Conservation (phyloP, 805 yeast genomes). For the Starmerella apis region DNA sequence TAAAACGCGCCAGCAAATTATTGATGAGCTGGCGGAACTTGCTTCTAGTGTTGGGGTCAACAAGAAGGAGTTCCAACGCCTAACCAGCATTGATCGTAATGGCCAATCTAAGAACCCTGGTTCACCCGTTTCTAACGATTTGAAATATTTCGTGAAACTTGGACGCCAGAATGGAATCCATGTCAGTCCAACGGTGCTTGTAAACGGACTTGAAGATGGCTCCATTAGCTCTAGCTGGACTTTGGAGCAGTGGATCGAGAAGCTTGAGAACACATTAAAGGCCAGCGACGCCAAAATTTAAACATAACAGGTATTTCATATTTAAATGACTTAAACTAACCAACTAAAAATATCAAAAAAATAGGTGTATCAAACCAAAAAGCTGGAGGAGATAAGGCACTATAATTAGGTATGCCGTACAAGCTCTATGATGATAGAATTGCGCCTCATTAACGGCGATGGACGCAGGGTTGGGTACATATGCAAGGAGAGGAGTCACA, state of each 20-base stretch:
- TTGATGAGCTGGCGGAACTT: constrained; percentile 43
- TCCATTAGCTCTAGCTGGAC: constrained; percentile 54
- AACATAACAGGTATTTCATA: too few species aligned
- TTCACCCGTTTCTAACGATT: constrained; percentile 47
- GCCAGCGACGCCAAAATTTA: background rate
- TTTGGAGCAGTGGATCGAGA: constrained; percentile 36
- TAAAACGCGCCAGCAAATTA: constrained; percentile 46
- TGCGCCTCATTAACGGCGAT: too few species aligned
- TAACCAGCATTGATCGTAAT: constrained; percentile 30
- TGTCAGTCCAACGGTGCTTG: constrained; percentile 68
- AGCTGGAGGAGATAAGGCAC: too few species aligned
- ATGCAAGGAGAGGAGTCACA: too few species aligned
- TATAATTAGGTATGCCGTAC: background rate
- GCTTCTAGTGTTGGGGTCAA: constrained; percentile 38
- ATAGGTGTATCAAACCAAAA: too few species aligned
- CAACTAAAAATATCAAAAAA: too few species aligned
- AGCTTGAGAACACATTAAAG: constrained; percentile 7
- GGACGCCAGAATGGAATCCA: constrained; percentile 71
- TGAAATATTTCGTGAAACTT: constrained; percentile 63
- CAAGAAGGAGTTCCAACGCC: constrained; percentile 31
- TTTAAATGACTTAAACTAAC: too few species aligned
- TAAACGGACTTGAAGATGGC: constrained; percentile 55
- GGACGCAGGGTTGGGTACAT: background rate
- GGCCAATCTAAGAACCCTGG: constrained; percentile 44
- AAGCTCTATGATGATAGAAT: background rate